A percentile compares a stretch with the other conserved stretches of the same genome.
These are phyloP conservation scores for Pseudogymnoascus sp. DNA, from an alignment of 2,329 filamentous ascomycete genomes.

Conservation along the genomic window DNA sequence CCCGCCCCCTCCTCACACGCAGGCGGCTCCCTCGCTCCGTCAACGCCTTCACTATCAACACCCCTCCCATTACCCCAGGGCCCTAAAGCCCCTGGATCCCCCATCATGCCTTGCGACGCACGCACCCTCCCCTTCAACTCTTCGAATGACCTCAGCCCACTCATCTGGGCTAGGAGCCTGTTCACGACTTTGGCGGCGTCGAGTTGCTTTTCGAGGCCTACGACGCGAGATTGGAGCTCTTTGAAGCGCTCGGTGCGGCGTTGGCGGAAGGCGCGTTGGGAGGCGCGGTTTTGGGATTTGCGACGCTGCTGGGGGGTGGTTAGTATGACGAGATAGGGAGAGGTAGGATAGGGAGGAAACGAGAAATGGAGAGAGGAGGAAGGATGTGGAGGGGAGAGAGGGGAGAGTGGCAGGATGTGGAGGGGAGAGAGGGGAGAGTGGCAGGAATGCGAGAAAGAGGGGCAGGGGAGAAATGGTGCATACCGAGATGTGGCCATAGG, in stretches of 20 bases:
- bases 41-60: neutral
- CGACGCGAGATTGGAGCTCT: neutral
- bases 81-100: too few relatives aligned
- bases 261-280: neutral
- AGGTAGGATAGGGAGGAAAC: neutral
- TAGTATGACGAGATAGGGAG: too few relatives aligned
- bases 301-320: neutral
- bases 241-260: neutral
- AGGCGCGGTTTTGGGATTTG: constrained; percentile 1
- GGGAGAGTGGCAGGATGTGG: neutral
- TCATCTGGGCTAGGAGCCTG: neutral
- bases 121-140: neutral
- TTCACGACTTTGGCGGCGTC: neutral
- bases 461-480: neutral
- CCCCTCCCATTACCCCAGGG: neutral
- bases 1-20: neutral
- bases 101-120: too few relatives aligned
- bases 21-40: neutral
- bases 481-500: neutral
- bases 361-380: neutral
- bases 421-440: neutral
- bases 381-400: neutral
- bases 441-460: too few relatives aligned
- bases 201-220: neutral
- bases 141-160: neutral